Evolutionary conservation across 139 green algal genomes (phyloP), one percentile per base, ranked within the genome.

Genomic region (Tetradesmus obliquus): DNA sequence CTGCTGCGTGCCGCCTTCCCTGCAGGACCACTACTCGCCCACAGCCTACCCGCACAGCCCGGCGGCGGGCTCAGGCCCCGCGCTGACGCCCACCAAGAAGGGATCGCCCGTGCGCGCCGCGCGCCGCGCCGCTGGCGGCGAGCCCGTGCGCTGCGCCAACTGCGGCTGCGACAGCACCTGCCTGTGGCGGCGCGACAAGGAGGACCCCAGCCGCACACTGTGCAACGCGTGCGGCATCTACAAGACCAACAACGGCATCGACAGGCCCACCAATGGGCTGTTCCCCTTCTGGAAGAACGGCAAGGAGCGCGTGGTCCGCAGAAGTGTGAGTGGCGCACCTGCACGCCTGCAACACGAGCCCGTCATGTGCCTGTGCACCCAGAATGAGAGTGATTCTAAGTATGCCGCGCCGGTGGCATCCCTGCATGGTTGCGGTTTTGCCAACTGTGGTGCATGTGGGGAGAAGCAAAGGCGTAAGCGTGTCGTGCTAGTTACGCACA

Each of bases 181-280:
- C 45, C 32, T 89, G 15, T 89, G 85, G 85, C 53, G 85, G 66
- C 62, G 62, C 13, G 85, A 89, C 85, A 89, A 89, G 24, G 84
- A 79, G n/a, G 57, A 88, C 84, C 84, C 84, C 84, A 79, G 45
- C n/a, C 62, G 85, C 32, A 89, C 66, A 3, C 53, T 89, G 66
- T 89, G 85, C 85, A 89, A 89, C 53, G 85, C 85, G 15, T 89
- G 85, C 53, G 85, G 85, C 19, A 89, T 89, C 45, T 89, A 82
- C 85, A 89, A 89, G 66, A 82, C 85, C 15, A 89, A 81, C 66
- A 89, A 82, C 45, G 85, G 85, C 32, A 89, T 82, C n/a, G 85
- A 89, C 85, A 81, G 85, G 85, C 85, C 85, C 20, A 89, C 62
- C 15, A 82, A 89, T 19, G 85, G 85, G 5, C 17, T 82, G 9